Percentiles rank a stretch among this genome's conserved stretches.
Evolutionary conservation across 805 yeast genomes (phyloP).

Genomic region (Cyberlindnera petersonii): DNA sequence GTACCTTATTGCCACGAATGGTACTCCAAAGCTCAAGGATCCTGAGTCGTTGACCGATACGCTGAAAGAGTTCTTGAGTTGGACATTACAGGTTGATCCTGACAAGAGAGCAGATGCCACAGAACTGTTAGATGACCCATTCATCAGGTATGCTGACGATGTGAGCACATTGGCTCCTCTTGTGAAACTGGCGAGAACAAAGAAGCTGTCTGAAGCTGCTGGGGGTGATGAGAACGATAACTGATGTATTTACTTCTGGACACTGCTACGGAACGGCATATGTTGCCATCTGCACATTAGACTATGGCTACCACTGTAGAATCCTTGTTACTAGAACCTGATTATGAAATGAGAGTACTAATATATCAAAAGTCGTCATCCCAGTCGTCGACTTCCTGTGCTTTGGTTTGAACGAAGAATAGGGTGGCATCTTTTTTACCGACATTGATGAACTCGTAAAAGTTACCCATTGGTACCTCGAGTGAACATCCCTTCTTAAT

Average conservation of each 20-base stretch:
- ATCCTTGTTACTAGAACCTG: too few relatives aligned
- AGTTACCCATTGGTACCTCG: constrained; percentile 75
- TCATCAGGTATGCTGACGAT: constrained; percentile 61
- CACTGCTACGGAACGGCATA: too few relatives aligned
- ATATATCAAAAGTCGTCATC: constrained; percentile 14
- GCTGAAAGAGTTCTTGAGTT: constrained; percentile 67
- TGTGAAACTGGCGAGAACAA: constrained; percentile 69
- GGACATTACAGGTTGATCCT: constrained; percentile 92
- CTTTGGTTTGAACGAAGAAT: constrained; percentile 68
- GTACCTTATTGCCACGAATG: constrained; percentile 92
- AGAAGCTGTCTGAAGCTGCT: constrained; percentile 43
- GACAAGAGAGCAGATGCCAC: constrained; percentile 85
- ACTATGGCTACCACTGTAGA: too few relatives aligned
- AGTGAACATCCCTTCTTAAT: constrained; percentile 73
- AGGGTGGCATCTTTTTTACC: constrained; percentile 56
- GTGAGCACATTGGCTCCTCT: constrained; percentile 64
- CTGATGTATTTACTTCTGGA: too few relatives aligned
- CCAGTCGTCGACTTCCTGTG: constrained; percentile 25
- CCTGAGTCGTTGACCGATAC: constrained; percentile 71
- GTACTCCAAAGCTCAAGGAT: constrained; percentile 90
- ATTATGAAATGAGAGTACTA: neutral
- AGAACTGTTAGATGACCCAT: constrained; percentile 75
- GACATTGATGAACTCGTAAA: constrained; percentile 62
- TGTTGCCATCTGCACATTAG: too few relatives aligned
- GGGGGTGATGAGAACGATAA: constrained; percentile 30